Percentiles rank a stretch among this genome's conserved stretches.
Conservation (phyloP, 164 flowering plant species). For the Aristolochia fimbriata region DNA sequence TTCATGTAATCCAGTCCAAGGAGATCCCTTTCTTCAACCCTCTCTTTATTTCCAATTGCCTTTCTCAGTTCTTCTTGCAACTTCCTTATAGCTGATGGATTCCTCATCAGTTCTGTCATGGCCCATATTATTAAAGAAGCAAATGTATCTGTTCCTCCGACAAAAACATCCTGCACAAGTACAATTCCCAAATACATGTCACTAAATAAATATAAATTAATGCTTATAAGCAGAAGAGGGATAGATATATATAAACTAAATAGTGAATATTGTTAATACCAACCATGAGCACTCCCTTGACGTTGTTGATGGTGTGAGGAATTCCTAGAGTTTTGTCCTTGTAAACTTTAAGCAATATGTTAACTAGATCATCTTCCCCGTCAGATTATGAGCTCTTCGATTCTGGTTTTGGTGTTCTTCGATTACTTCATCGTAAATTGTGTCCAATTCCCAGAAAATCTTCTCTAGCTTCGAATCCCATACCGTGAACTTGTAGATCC, state of each 20-base stretch:
- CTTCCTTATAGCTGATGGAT: neutral
- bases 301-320: conserved; percentile 11
- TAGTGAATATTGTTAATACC: too few species aligned
- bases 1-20: neutral
- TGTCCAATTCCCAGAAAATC: conserved; percentile 7
- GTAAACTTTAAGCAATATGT: conserved; percentile 8
- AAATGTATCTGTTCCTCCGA: conserved; percentile 1
- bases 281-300: conserved; percentile 18
- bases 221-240: neutral
- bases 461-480: conserved; percentile 2
- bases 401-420: conserved; percentile 12
- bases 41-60: neutral
- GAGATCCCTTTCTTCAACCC: neutral
- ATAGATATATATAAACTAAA: too few species aligned
- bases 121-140: neutral
- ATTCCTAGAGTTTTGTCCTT: conserved; percentile 1
- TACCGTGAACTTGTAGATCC: conserved; percentile 13
- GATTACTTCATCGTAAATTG: conserved; percentile 5
- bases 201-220: too few species aligned
- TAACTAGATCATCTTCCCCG: conserved; percentile 7
- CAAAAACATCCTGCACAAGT: conserved; percentile 3
- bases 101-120: conserved; percentile 6
- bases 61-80: conserved; percentile 5
- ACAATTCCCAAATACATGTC: too few species aligned
- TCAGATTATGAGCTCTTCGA: neutral